Conservation (phyloP, 306 rosid species). For the Cucurbita maxima region DNA sequence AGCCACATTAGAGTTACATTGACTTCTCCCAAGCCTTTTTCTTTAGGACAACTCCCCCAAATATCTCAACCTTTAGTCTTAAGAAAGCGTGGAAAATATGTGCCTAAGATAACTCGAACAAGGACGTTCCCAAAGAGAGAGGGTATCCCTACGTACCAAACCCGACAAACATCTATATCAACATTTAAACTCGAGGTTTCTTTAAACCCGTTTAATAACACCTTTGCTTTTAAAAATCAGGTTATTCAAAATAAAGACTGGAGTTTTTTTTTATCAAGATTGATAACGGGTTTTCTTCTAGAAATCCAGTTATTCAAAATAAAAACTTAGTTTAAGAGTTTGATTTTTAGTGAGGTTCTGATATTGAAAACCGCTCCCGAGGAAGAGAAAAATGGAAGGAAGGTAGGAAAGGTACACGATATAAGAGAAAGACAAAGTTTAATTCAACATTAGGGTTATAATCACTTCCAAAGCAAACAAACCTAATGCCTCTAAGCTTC, state of each 20-base stretch:
- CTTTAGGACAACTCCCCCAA: background rate
- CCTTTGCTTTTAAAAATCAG: no score
- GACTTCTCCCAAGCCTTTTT: background rate
- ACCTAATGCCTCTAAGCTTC: slow-evolving; percentile 7
- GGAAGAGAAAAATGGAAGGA: slow-evolving; percentile 51
- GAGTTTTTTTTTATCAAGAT: no score
- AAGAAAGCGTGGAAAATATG: slow-evolving; percentile 6
- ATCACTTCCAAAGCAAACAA: slow-evolving; percentile 64
- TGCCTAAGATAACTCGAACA: background rate
- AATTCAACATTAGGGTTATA: slow-evolving; percentile 16
- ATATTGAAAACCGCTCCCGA: no score
- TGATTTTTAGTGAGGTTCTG: no score
- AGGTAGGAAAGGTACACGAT: slow-evolving; percentile 34
- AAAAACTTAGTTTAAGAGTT: no score
- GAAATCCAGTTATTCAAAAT: no score
- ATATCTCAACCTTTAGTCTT: background rate
- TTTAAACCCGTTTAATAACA: background rate
- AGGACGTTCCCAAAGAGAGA: background rate
- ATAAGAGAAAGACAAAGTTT: slow-evolving; percentile 18
- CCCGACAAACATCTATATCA: background rate
- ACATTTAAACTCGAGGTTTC: background rate
- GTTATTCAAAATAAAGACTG: no score
- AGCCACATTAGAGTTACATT: background rate
- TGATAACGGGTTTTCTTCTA: no score
- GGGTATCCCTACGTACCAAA: background rate